Evolutionary conservation across 768 basidiomycete species (phyloP).

Genomic region (Kwoniella pini): DNA sequence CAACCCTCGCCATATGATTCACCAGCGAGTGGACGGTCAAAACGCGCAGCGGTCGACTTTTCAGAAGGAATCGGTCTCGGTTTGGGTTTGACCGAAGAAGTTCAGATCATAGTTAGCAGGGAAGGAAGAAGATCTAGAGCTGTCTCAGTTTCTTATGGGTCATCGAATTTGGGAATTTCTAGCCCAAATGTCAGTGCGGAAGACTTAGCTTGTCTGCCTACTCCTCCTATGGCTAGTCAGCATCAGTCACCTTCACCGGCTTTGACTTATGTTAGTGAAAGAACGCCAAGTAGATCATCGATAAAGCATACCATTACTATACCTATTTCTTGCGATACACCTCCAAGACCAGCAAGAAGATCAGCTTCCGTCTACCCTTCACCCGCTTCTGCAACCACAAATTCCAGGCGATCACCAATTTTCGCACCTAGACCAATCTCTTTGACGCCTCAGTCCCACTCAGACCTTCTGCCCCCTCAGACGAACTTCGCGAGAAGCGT

Average conservation of each 20-base stretch:
- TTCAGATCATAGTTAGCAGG: slow-evolving; percentile 22
- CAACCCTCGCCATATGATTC: slow-evolving; percentile 5
- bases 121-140: slow-evolving; percentile 21
- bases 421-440: slow-evolving; percentile 19
- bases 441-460: slow-evolving; percentile 12
- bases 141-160: slow-evolving; percentile 13
- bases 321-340: neutral
- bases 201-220: slow-evolving; percentile 14
- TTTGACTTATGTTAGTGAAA: neutral
- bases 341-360: slow-evolving; percentile 29
- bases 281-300: slow-evolving; percentile 10
- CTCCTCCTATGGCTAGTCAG: neutral
- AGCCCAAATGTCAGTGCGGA: neutral
- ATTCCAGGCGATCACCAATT: slow-evolving; percentile 11
- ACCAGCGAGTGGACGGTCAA: neutral
- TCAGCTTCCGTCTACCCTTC: slow-evolving; percentile 15
- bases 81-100: slow-evolving; percentile 10
- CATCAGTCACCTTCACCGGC: neutral
- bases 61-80: slow-evolving; percentile 5
- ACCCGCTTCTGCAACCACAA: neutral
- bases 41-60: slow-evolving; percentile 12
- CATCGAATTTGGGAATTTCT: neutral
- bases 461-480: slow-evolving; percentile 28
- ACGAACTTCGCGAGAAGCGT: slow-evolving; percentile 19
- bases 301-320: neutral